Percentiles rank a stretch among this genome's conserved stretches.
phyloP scores from a whole-genome alignment of 495 filamentous ascomycete genomes.

The Aspergillus conjunctus region DNA sequence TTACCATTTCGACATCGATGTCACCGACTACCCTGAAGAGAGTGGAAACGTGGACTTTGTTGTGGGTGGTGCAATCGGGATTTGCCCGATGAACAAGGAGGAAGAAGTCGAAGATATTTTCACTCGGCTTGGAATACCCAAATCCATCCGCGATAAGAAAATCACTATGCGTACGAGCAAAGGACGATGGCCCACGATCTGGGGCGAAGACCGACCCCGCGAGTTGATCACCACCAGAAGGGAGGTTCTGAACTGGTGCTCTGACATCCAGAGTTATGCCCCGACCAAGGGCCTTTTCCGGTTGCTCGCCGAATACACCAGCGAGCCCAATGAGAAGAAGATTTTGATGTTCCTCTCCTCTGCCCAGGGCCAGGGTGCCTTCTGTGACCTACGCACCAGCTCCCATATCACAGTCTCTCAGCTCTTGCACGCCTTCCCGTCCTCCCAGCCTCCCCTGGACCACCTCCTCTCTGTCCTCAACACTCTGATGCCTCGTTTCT shows the following conservation, averaged over 20 bases:
- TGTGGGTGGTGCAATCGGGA: constrained; percentile 92
- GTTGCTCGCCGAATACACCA: constrained; percentile 80
- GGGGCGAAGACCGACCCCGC: constrained; percentile 87
- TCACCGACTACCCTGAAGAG: constrained; percentile 91
- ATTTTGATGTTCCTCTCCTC: constrained; percentile 82
- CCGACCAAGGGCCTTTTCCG: constrained; percentile 89
- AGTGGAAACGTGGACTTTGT: constrained; percentile 85
- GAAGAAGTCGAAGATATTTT: constrained; percentile 81
- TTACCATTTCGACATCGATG: constrained; percentile 94
- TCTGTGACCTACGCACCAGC: constrained; percentile 92
- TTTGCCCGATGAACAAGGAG: constrained; percentile 82
- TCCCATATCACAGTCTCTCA: constrained; percentile 82
- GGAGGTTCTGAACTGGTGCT: constrained; percentile 92
- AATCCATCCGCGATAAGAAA: constrained; percentile 76
- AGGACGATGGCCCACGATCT: constrained; percentile 96
- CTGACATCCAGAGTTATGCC: constrained; percentile 88
- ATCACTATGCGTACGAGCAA: constrained; percentile 72
- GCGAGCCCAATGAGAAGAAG: constrained; percentile 79
- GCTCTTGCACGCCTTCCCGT: constrained; percentile 89
- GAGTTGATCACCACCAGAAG: constrained; percentile 84
- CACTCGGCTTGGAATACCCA: constrained; percentile 74
- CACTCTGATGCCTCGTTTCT: constrained; percentile 94
- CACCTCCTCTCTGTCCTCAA: constrained; percentile 78
- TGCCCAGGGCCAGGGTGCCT: constrained; percentile 88
- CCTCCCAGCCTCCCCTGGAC: constrained; percentile 80